Base-by-base conservation (phyloP, 805 yeast genomes). In the Wickerhamiella nectarea region DNA sequence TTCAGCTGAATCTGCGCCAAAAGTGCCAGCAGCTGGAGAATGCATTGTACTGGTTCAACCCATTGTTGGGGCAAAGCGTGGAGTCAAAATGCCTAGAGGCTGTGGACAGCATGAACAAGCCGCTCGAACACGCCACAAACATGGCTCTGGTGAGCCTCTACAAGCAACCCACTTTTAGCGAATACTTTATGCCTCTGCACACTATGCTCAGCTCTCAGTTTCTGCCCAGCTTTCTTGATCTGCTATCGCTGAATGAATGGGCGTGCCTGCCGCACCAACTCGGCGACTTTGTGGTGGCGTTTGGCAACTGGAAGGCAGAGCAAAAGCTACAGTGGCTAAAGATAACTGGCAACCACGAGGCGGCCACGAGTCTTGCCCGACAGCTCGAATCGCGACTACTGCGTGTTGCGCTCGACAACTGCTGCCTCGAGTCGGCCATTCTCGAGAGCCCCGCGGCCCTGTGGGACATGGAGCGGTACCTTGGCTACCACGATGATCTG, bases 41-140 rank as follows among this genome's bases (percentile, higher is more conserved):
- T 20, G 21, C 21, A 10, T 24, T 39, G 3, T 39, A 39, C 36
- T 39, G 42, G 42, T 39, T 39, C 28, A 39, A 39, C n/a, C 15
- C 42, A 19, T 6, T 31, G 28, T 14, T 29, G 12, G 42, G 42
- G 26, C 14, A 20, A 11, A 35, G 24, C 38, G 38, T 35, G 3
- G 9, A 18, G 26, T 11, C 14, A 8, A 11, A 15, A 15, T 28
- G 31, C 15, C 31, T 28, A 3, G 31, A 7, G 14, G 7, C n/a
- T 11, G 3, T 28, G 6, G 31, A 28, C 14, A 11, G 7, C 6
- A 28, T 10, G 31, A n/a, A 5, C n/a, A 8, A 4, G 3, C 3
- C 31, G 3, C 15, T 28, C 6, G 15, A n/a, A 3, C 14, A 11
- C 3, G 4, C 11, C 6, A 12, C n/a, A 7, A 10, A 12, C n/a